These are phyloP conservation scores for Cercospora sp. DNA, from an alignment of 2,329 filamentous ascomycete genomes.

Conservation along the genomic window DNA sequence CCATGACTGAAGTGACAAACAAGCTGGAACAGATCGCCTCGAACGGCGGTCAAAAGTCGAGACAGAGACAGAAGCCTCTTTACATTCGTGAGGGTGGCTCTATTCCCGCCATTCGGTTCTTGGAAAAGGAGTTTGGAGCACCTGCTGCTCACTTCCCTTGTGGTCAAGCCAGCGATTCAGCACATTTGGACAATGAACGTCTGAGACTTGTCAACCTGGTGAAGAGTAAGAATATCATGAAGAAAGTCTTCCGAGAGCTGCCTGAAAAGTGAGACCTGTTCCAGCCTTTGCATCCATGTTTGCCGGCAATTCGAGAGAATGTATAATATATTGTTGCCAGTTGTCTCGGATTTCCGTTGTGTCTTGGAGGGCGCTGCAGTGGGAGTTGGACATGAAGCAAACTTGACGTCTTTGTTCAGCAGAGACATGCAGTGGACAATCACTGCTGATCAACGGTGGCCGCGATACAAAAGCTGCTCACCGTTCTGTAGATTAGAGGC, in stretches of 20 bases:
- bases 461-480: background rate
- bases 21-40: slow-evolving; percentile 38
- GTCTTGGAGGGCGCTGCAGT: background rate
- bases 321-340: background rate
- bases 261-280: slow-evolving; percentile 31
- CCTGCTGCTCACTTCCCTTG: slow-evolving; percentile 91
- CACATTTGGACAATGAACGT: slow-evolving; percentile 94
- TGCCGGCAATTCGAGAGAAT: background rate
- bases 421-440: background rate
- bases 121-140: slow-evolving; percentile 90
- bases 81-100: slow-evolving; percentile 96
- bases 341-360: background rate
- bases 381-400: slow-evolving; percentile 5
- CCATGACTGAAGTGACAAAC: slow-evolving; percentile 30
- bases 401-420: slow-evolving; percentile 9
- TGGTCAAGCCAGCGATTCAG: slow-evolving; percentile 89
- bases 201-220: slow-evolving; percentile 82
- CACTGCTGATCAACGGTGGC: background rate
- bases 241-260: slow-evolving; percentile 66
- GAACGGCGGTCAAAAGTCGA: slow-evolving; percentile 34
- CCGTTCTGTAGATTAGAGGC: background rate
- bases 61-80: slow-evolving; percentile 61
- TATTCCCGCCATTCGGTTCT: slow-evolving; percentile 88
- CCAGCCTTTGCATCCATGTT: background rate
- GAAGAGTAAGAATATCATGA: slow-evolving; percentile 90